Conservation (phyloP, 371 early-diverging fungal species). For the Aphelidium insulamus region DNA sequence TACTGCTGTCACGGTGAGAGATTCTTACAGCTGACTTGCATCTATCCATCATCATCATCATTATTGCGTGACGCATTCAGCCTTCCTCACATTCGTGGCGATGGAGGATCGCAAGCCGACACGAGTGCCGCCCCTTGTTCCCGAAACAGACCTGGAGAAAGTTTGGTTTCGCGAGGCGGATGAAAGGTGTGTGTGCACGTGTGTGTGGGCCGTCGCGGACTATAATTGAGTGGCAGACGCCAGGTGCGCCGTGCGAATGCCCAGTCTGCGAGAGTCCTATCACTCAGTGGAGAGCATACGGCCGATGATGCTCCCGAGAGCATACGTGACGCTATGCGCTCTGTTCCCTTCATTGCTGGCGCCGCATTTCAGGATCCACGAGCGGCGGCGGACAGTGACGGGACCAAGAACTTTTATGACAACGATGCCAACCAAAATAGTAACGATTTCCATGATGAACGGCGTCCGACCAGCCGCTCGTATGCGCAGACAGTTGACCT, state of each 20-base stretch:
- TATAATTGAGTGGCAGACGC: no score
- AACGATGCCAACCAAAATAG: neutral
- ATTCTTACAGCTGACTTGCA: no score
- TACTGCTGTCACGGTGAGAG: conserved; percentile 29
- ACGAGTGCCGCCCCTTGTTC: conserved; percentile 19
- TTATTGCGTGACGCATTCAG: conserved; percentile 15
- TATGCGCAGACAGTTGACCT: conserved; percentile 39
- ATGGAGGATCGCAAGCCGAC: conserved; percentile 15
- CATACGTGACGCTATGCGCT: conserved; percentile 12
- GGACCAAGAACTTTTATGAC: conserved; percentile 1
- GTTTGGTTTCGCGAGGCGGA: conserved; percentile 32
- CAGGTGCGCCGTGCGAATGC: no score
- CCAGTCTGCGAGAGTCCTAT: no score
- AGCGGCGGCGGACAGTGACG: conserved; percentile 9
- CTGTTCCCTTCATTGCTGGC: conserved; percentile 11
- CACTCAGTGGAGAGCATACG: no score
- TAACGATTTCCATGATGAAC: conserved; percentile 6
- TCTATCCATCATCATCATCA: neutral
- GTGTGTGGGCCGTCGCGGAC: conserved; percentile 18
- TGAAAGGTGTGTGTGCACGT: conserved; percentile 16
- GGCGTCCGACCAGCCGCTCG: conserved; percentile 1
- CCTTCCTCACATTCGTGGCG: conserved; percentile 52
- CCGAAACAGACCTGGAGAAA: conserved; percentile 16
- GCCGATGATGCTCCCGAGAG: no score
- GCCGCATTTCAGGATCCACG: conserved; percentile 8